Evolutionary conservation across 192 early-diverging fungal genomes (phyloP), one percentile per base, ranked within the genome.

Genomic region (Phycomyces nitens): DNA sequence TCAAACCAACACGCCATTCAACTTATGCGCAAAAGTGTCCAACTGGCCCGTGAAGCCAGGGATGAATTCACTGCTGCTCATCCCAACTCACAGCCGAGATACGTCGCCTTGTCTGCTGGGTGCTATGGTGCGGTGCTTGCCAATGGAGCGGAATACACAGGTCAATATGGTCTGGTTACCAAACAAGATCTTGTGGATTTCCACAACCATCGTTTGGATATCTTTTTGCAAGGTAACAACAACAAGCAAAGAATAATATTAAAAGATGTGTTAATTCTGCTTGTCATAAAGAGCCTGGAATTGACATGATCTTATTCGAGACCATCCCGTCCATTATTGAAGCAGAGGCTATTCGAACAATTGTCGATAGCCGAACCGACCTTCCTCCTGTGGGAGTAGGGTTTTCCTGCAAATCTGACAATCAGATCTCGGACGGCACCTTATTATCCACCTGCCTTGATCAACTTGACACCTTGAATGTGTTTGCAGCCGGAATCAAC

Each of bases 261-360:
- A 50, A 3, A 50, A 21, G 6, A 23, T 21, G 23, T 15, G 12
- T 22, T 21, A 39, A 59, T 15, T 58, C 38, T 29, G 14, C 9
- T n/a, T 34, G 23, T 15, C 2, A 39, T 21, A 14, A 7, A 60
- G 73, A 66, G 41, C 21, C 51, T 14, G 56, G 62, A 15, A 60
- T 83, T 38, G 88, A 91, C 65, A 62, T 91, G 0, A 60, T 91
- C 26, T 73, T 85, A 5, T 82, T 91, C 57, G 89, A 91, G 65
- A 91, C 89, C 0, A 77, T 91, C 7, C 89, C 89, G 16, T 83
- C 77, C 18, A 62, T 77, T 11, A 60, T 64, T 10, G 89, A 91
- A 64, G 78, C 79, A 10, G 24, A 56, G 8, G 79, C 80, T 0
- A 82, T 91, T 41, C 68, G 77, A 9, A 14, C 64, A 43, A 61